These are phyloP conservation scores for Tylopilus rubrobrunneus DNA, from an alignment of 768 basidiomycete species.

Conservation along the genomic window DNA sequence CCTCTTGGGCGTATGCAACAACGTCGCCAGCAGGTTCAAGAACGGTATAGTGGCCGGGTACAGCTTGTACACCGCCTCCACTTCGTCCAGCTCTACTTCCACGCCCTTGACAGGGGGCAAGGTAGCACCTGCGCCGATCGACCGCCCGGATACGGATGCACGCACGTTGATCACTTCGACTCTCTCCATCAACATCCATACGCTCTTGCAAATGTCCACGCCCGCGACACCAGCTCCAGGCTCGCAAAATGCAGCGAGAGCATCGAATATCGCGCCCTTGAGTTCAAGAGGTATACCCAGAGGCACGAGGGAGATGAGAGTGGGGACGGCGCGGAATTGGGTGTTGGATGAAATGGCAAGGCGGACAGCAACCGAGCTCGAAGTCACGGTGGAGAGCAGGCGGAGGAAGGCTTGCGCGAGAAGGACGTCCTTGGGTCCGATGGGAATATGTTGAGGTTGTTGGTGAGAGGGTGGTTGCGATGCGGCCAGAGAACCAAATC, in stretches of 20 bases:
- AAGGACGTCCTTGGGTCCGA: slow-evolving; percentile 69
- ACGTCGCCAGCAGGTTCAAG: slow-evolving; percentile 72
- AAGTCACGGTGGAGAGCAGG: slow-evolving; percentile 72
- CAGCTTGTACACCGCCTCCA: slow-evolving; percentile 70
- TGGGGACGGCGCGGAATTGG: slow-evolving; percentile 78
- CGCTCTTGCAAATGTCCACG: slow-evolving; percentile 75
- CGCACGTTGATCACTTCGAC: slow-evolving; percentile 81
- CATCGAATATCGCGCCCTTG: slow-evolving; percentile 80
- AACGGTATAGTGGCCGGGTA: slow-evolving; percentile 93
- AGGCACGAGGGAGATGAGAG: slow-evolving; percentile 73
- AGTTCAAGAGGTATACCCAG: slow-evolving; percentile 84
- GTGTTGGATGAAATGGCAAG: slow-evolving; percentile 71
- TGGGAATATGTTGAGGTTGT: slow-evolving; percentile 39
- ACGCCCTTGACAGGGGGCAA: slow-evolving; percentile 70
- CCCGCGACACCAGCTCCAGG: slow-evolving; percentile 72
- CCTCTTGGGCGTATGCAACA: slow-evolving; percentile 81
- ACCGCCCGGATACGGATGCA: slow-evolving; percentile 31
- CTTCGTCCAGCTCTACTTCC: slow-evolving; percentile 82
- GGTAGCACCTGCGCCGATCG: slow-evolving; percentile 25
- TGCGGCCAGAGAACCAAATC: slow-evolving; percentile 25
- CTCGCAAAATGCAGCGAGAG: slow-evolving; percentile 77
- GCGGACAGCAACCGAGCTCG: slow-evolving; percentile 73
- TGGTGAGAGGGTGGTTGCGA: slow-evolving; percentile 34
- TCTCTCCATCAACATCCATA: slow-evolving; percentile 84
- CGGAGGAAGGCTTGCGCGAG: slow-evolving; percentile 79